Evolutionary conservation across 257 asterid genomes (phyloP).

Genomic region (Solanum bukasovii): DNA sequence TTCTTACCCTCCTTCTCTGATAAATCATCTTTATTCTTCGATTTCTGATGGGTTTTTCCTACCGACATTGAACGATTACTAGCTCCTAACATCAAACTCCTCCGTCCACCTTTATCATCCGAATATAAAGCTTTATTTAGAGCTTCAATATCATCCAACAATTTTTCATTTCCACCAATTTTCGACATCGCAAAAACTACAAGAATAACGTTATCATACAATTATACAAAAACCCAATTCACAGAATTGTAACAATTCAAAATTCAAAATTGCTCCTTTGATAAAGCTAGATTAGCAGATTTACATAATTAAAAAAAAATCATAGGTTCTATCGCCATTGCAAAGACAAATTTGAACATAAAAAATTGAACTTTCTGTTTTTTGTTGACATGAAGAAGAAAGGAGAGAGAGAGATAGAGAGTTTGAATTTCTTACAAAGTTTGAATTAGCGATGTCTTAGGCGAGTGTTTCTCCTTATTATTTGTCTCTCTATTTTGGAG

Average conservation of each 20-base stretch:
- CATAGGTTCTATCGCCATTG: background rate
- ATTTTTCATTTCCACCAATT: conserved; percentile 41
- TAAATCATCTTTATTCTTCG: conserved; percentile 36
- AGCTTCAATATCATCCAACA: conserved; percentile 62
- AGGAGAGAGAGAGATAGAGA: background rate
- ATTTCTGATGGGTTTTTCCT: conserved; percentile 31
- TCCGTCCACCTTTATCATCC: conserved; percentile 12
- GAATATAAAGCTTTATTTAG: conserved; percentile 48
- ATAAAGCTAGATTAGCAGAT: background rate
- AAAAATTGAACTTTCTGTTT: background rate
- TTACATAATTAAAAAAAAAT: background rate
- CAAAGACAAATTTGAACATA: background rate
- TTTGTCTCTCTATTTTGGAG: background rate
- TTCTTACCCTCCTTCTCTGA: conserved; percentile 55
- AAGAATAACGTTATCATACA: background rate
- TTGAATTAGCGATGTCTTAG: background rate
- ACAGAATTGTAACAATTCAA: background rate
- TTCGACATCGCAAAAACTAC: conserved; percentile 40
- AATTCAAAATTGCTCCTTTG: background rate
- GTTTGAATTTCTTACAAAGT: background rate
- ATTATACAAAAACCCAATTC: background rate
- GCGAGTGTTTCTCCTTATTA: background rate
- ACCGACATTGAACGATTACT: background rate
- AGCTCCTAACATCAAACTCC: background rate
- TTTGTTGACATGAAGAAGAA: background rate